Evolutionary conservation across 1,284 basidiomycete species (phyloP).

Genomic region (Ustilago tritici): DNA sequence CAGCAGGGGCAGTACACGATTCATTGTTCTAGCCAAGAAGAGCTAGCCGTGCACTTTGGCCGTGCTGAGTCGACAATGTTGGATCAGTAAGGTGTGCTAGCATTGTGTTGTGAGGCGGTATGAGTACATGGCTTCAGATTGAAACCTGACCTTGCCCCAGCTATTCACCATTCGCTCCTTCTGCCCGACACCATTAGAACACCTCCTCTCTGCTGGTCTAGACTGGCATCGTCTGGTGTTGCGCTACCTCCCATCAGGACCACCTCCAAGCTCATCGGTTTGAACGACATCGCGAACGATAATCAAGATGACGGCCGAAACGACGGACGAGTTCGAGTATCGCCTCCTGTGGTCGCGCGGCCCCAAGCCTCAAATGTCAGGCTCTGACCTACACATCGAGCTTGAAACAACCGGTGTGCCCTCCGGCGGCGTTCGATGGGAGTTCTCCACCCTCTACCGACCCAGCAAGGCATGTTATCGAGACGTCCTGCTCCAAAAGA

Average conservation of each 20-base stretch:
- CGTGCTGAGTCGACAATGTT: neutral
- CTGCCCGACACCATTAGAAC: neutral
- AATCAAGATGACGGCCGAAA: conserved; percentile 3
- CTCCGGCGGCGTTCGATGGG: conserved; percentile 35
- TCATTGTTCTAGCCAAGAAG: neutral
- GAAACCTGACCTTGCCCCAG: neutral
- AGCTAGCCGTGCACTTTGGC: neutral
- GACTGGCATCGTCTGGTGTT: neutral
- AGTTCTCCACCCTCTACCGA: conserved; percentile 23
- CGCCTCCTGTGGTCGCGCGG: conserved; percentile 20
- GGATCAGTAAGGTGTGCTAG: neutral
- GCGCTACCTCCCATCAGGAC: neutral
- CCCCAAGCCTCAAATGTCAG: conserved; percentile 11
- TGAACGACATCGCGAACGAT: neutral
- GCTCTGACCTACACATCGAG: conserved; percentile 22
- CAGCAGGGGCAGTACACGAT: neutral
- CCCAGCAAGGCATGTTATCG: conserved; percentile 25
- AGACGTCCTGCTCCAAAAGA: conserved; percentile 32
- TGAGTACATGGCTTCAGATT: neutral
- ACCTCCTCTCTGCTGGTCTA: neutral
- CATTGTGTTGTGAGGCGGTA: neutral
- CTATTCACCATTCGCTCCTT: neutral
- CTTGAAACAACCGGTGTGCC: conserved; percentile 25
- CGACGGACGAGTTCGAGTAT: conserved; percentile 10
- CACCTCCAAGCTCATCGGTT: no score